phyloP scores from a whole-genome alignment of 306 rosid genomes.

The Pyrus communis region DNA sequence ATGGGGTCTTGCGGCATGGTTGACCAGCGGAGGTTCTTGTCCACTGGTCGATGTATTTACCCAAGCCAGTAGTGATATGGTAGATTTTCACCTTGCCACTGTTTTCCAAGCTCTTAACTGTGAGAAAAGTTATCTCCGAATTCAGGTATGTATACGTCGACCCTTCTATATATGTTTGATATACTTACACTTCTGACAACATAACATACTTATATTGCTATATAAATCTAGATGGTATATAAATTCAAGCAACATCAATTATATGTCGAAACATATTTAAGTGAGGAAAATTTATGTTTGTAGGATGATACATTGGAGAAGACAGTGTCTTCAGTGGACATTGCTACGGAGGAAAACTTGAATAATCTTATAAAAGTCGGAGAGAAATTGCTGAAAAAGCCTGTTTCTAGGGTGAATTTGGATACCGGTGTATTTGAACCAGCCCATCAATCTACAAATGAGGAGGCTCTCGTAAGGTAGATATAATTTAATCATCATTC shows the following conservation, averaged over 20 bases:
- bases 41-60: conserved; percentile 23
- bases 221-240: too few relatives aligned
- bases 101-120: conserved; percentile 23
- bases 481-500: neutral
- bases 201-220: too few relatives aligned
- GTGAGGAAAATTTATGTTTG: neutral
- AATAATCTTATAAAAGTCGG: conserved; percentile 24
- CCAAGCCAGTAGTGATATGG: conserved; percentile 26
- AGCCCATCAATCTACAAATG: conserved; percentile 15
- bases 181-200: too few relatives aligned
- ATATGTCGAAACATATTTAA: neutral
- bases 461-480: conserved; percentile 27
- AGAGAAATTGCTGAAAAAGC: conserved; percentile 22
- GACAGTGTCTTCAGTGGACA: conserved; percentile 16
- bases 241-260: too few relatives aligned
- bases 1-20: conserved; percentile 34
- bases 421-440: conserved; percentile 19
- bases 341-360: conserved; percentile 25
- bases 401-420: conserved; percentile 22
- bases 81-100: conserved; percentile 15
- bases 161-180: too few relatives aligned
- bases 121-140: conserved; percentile 22
- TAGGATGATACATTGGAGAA: conserved; percentile 6
- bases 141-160: conserved; percentile 3
- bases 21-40: conserved; percentile 6